Evolutionary conservation across 192 early-diverging fungal genomes (phyloP).

Genomic region (Backusella circina): DNA sequence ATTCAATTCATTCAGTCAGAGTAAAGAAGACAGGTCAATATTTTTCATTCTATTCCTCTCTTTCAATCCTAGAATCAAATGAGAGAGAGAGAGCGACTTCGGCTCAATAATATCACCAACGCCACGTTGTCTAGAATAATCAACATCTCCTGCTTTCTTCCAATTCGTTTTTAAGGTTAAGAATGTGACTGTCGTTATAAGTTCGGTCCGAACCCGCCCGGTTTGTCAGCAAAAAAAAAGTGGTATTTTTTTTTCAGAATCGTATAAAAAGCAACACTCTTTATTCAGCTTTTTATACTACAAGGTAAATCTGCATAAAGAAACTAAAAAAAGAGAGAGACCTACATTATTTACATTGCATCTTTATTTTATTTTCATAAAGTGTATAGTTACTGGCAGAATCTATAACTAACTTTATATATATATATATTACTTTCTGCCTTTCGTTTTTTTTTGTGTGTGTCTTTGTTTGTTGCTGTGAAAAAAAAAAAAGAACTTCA

Average conservation of each 20-base stretch:
- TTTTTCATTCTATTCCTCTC: background rate
- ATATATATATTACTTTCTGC: background rate
- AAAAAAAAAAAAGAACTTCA: background rate
- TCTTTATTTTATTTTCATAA: background rate
- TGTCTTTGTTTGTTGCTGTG: background rate
- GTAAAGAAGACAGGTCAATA: background rate
- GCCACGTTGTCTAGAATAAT: background rate
- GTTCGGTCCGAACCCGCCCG: background rate
- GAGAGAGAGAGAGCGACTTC: background rate
- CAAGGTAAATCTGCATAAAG: constrained; percentile 3
- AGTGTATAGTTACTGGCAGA: background rate
- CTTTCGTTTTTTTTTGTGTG: no score
- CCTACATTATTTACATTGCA: background rate
- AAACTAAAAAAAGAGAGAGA: background rate
- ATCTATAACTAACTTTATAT: background rate
- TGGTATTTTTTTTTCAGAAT: constrained; percentile 3
- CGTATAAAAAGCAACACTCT: constrained; percentile 1
- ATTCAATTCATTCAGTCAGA: background rate
- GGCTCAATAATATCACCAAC: background rate
- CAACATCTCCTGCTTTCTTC: no score
- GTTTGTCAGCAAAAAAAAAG: constrained; percentile 6
- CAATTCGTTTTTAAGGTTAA: background rate
- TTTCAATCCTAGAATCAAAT: background rate
- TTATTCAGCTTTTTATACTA: background rate
- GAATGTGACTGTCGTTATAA: background rate